A percentile compares a stretch with the other conserved stretches of the same genome.
phyloP scores from a whole-genome alignment of 345 rosid species.

The Hypericum perforatum region DNA sequence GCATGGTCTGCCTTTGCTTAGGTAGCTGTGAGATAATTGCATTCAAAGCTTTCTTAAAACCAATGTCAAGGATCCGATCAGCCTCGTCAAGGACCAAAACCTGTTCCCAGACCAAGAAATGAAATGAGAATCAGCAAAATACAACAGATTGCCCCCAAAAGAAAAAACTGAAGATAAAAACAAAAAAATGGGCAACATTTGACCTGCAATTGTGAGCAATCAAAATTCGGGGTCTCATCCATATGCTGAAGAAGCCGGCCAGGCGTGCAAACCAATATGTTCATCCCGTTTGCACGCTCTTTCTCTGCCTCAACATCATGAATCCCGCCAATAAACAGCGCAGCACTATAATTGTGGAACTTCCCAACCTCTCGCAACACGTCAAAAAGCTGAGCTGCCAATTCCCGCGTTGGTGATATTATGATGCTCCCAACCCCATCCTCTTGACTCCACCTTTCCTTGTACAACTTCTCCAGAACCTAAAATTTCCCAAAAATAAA shows the following conservation, averaged over 20 bases:
- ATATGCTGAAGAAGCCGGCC: conserved; percentile 95
- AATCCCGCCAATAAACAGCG: conserved; percentile 86
- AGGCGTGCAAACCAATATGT: conserved; percentile 85
- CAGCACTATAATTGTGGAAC: conserved; percentile 74
- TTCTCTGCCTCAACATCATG: conserved; percentile 74
- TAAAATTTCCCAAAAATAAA: conserved; percentile 13
- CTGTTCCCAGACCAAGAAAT: conserved; percentile 45
- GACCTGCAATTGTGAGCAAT: conserved; percentile 91
- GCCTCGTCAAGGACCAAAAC: conserved; percentile 96
- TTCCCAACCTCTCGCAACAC: conserved; percentile 68
- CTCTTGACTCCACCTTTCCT: conserved; percentile 77
- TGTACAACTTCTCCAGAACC: conserved; percentile 74
- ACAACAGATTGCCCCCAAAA: background rate
- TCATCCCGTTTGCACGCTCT: conserved; percentile 64
- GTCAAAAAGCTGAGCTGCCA: conserved; percentile 74
- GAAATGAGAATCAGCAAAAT: conserved; percentile 24
- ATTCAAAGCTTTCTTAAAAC: conserved; percentile 73
- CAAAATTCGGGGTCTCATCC: conserved; percentile 95
- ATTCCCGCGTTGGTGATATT: conserved; percentile 84
- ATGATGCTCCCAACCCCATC: conserved; percentile 93
- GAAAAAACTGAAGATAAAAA: background rate
- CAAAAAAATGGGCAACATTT: background rate
- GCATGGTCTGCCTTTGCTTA: conserved; percentile 70
- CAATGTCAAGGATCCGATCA: conserved; percentile 89
- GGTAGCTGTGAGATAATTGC: conserved; percentile 87